These are phyloP conservation scores for Populus hybrid DNA, from an alignment of 441 rosid genomes.

Conservation along the genomic window DNA sequence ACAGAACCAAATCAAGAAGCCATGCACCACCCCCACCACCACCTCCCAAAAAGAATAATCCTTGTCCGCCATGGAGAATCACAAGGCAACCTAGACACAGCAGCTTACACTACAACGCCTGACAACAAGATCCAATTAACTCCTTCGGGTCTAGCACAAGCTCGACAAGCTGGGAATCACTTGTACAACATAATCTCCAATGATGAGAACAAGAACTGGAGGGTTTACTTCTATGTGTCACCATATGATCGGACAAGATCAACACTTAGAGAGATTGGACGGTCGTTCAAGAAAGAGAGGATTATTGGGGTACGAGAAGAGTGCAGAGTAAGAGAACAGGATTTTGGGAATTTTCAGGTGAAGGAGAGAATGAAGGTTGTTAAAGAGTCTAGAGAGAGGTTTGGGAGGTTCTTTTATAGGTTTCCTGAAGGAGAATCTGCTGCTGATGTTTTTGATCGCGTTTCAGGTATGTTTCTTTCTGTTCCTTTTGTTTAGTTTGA, in stretches of 20 bases:
- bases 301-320: conserved; percentile 91
- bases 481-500: not conserved
- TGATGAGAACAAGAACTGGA: conserved; percentile 40
- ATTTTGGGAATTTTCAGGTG: conserved; percentile 97
- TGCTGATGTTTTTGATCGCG: conserved; percentile 95
- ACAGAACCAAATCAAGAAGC: not conserved
- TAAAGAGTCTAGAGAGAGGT: conserved; percentile 64
- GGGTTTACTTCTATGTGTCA: conserved; percentile 86
- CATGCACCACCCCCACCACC: not conserved
- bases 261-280: conserved; percentile 86
- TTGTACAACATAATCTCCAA: conserved; percentile 44
- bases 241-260: conserved; percentile 93
- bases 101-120: conserved; percentile 76
- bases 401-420: conserved; percentile 84
- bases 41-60: conserved; percentile 72
- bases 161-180: conserved; percentile 49
- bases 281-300: conserved; percentile 59
- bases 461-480: conserved; percentile 60
- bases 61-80: conserved; percentile 97
- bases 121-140: conserved; percentile 87
- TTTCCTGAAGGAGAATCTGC: conserved; percentile 99
- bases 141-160: conserved; percentile 51
- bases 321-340: conserved; percentile 89
- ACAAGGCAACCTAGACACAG: conserved; percentile 72
- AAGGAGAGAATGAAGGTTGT: conserved; percentile 72